Percentiles rank a stretch among this genome's conserved stretches.
These are phyloP conservation scores for Coemansia sp. DNA, from an alignment of 192 early-diverging fungal species.

Conservation along the genomic window DNA sequence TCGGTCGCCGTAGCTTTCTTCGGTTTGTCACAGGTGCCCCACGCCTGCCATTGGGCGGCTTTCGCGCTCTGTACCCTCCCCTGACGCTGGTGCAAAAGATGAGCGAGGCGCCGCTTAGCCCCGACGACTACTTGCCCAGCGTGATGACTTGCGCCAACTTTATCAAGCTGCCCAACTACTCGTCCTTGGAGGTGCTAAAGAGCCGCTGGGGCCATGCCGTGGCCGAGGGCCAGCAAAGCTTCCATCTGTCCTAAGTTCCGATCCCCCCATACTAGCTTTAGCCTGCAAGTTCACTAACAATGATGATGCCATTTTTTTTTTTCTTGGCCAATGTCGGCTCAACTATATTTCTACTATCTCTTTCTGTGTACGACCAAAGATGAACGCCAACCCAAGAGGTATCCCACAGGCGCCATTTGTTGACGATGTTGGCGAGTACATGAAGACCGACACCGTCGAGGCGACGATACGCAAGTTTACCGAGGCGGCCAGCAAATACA, in stretches of 20 bases:
- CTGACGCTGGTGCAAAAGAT: slow-evolving; percentile 87
- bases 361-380: background rate
- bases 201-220: slow-evolving; percentile 71
- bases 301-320: too few species aligned
- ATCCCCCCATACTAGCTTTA: background rate
- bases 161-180: slow-evolving; percentile 90
- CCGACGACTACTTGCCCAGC: slow-evolving; percentile 84
- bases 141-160: slow-evolving; percentile 98
- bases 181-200: slow-evolving; percentile 63
- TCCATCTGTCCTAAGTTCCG: slow-evolving; percentile 62
- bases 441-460: slow-evolving; percentile 75
- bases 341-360: background rate
- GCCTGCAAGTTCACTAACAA: background rate
- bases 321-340: too few species aligned
- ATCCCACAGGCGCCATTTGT: slow-evolving; percentile 97
- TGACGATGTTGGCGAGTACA: slow-evolving; percentile 88
- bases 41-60: slow-evolving; percentile 89
- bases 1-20: slow-evolving; percentile 76
- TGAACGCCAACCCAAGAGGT: slow-evolving; percentile 87
- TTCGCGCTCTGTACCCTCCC: slow-evolving; percentile 76
- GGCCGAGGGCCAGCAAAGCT: slow-evolving; percentile 83
- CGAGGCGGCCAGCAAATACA: slow-evolving; percentile 95
- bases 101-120: slow-evolving; percentile 60
- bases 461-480: slow-evolving; percentile 89
- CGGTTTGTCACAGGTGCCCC: slow-evolving; percentile 89